phyloP scores from a whole-genome alignment of 1,284 basidiomycete species.

The Taiwanofungus camphoratus region DNA sequence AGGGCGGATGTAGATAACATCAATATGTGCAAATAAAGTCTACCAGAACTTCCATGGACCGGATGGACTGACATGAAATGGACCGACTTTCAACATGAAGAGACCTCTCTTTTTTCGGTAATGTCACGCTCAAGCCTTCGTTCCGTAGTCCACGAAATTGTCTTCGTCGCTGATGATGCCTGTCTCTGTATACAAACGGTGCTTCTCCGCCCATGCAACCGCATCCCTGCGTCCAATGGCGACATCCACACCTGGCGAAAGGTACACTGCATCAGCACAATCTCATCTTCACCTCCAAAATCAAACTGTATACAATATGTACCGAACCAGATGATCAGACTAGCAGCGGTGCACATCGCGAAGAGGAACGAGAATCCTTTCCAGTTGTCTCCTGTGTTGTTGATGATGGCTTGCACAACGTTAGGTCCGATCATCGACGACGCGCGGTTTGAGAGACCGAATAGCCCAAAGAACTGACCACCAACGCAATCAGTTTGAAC shows the following conservation, averaged over 20 bases:
- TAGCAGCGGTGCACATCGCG: constrained; percentile 58
- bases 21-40: no score
- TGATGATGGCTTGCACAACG: constrained; percentile 75
- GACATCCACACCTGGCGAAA: constrained; percentile 60
- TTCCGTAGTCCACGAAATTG: no score
- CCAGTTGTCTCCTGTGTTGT: constrained; percentile 69
- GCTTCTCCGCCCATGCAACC: constrained; percentile 49
- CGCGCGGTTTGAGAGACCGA: constrained; percentile 77
- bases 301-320: constrained; percentile 4
- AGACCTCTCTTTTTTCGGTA: no score
- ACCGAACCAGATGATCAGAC: constrained; percentile 66
- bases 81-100: no score
- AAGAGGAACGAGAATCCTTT: constrained; percentile 82
- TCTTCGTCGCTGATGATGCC: constrained; percentile 19
- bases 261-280: no score
- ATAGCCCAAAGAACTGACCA: constrained; percentile 71
- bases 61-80: no score
- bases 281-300: no score
- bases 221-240: constrained; percentile 64
- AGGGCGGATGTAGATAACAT: no score
- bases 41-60: no score
- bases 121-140: no score
- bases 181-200: constrained; percentile 24
- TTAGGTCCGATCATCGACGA: constrained; percentile 79
- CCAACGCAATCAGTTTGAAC: background rate